Base-by-base conservation (phyloP, 495 filamentous ascomycete genomes). In the Trichoderma orchidacearum region DNA sequence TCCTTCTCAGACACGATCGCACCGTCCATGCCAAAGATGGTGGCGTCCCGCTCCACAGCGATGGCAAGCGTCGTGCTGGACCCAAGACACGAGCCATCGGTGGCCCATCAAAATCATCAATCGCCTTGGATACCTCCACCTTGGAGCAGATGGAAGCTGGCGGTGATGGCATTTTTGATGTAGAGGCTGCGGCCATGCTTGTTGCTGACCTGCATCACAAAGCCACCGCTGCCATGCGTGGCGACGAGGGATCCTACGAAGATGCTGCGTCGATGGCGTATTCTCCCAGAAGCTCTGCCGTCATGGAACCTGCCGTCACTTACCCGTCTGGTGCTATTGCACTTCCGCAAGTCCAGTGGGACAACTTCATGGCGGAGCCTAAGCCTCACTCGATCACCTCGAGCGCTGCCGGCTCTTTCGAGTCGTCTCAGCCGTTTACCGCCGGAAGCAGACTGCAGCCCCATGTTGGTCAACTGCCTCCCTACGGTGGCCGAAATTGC, bases 21-120 rank as follows among this genome's bases (percentile, higher is more conserved):
- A 98, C 93, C 56, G 93, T 98, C 54, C 93, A 98, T 71, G 93
- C 93, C 56, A 98, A 98, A 72, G 93, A 98, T 79, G 94, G 94
- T 63, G 93, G 94, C 57, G 82, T 95, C 27, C 93, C 93, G 60
- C 82, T 98, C 17, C 89, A 91, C 67, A 94, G 90, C 70, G 93
- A 98, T 67, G 86, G 87, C 51, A 95, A 96, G 75, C 85, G 91
- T 69, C 86, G 88, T 62, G 82, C 85, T 60, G 84, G 82, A 30
- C 74, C 77, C 59, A 89, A 90, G 70, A 67, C 85, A 57, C 78
- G 87, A 61, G 70, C 83, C 36, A 75, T 85, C 56, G 71, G 77
- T 36, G 80, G 79, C n/a, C 81, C 88, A 7, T 78, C 87, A 55
- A 95, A 95, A 76, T 81, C 86, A 50, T 80, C 87, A 28, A 84